Evolutionary conservation across 1,284 basidiomycete genomes (phyloP), one percentile per base, ranked within the genome.

Genomic region (Rhodotorula sp.): DNA sequence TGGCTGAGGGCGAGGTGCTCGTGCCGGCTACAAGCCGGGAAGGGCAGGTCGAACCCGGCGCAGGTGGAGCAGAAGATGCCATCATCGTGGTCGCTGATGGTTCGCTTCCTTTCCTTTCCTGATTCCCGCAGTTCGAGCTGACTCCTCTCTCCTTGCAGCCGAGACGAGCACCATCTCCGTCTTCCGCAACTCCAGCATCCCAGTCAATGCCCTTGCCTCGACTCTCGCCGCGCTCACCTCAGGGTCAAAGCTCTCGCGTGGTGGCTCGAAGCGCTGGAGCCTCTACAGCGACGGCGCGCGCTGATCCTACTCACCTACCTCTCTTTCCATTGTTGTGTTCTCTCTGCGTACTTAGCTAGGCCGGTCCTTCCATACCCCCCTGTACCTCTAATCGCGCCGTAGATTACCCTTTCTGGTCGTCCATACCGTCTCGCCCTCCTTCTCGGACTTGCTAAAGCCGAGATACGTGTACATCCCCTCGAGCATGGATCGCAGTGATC

Each of bases 21-120:
- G 59, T 61, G 2, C 59, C 59, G 4, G 59, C 37, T 4, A 61
- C 51, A 5, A 59, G 40, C 9, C 26, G 46, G 2, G 47, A 31
- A 2, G 57, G 37, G 22, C 31, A 26, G 15, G 13, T 60, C 5
- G 46, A 37, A 15, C 40, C 53, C 20, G 46, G 28, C 26, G 31
- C 28, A 5, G 59, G 57, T 1, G 61, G 61, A 4, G 69, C 71
- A 2, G 37, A 65, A 44, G 74, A 75, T 30, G 61, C 62, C 16
- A 71, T 77, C 48, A 59, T 77, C 15, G 66, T 76, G 30, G 71
- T 73, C 4, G 73, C 73, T 4, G 76, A 77, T 31, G 73, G 74
- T 72, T 28, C 57, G 71, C 31, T 22, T 10, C 22, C 34, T n/a
- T n/a, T 28, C 30, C 15, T 31, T 8, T 15, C 37, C 15, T 15